These are phyloP conservation scores for Jaltomata sinuosa DNA, from an alignment of 257 asterid species.

Conservation along the genomic window DNA sequence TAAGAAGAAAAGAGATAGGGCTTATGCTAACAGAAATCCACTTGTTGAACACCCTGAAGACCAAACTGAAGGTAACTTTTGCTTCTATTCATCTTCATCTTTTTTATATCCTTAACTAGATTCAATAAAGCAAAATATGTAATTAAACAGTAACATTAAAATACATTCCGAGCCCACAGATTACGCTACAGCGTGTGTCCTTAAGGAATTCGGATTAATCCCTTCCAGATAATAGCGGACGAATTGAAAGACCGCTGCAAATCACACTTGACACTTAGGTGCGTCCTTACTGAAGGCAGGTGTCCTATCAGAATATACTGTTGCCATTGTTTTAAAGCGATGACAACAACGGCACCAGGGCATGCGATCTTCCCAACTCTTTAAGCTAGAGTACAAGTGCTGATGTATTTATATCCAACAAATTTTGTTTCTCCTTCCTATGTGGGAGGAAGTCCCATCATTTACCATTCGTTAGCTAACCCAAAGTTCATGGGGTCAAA, in stretches of 20 bases:
- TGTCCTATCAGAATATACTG: too few relatives aligned
- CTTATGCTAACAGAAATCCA: slow-evolving; percentile 34
- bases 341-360: not conserved
- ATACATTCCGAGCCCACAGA: too few relatives aligned
- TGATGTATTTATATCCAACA: not conserved
- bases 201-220: not conserved
- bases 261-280: too few relatives aligned
- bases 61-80: slow-evolving; percentile 35
- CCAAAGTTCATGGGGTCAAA: too few relatives aligned
- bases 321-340: too few relatives aligned
- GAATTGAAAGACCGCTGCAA: too few relatives aligned
- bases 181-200: not conserved
- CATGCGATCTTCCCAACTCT: not conserved
- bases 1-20: slow-evolving; percentile 1
- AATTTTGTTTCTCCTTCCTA: not conserved
- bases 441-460: not conserved
- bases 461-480: not conserved
- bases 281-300: too few relatives aligned
- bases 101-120: not conserved
- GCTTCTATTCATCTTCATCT: not conserved
- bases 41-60: slow-evolving; percentile 84
- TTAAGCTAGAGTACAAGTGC: not conserved
- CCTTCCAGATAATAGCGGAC: too few relatives aligned
- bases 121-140: not conserved
- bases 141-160: too few relatives aligned